Evolutionary conservation across 306 rosid species (phyloP), one percentile per base, ranked within the genome.

Genomic region (Cicer cuneatum): DNA sequence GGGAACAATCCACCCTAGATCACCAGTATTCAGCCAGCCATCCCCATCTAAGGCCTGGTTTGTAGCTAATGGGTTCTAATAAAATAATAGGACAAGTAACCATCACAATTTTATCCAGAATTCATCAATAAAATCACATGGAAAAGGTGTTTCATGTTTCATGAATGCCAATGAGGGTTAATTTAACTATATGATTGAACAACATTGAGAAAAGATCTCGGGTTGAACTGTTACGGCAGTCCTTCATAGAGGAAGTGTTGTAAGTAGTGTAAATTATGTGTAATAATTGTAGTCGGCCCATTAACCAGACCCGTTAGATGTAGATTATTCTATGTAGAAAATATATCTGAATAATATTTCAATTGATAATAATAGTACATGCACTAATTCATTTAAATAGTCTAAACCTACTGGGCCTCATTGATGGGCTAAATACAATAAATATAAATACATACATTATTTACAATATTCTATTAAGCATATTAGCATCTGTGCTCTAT

Each of bases 1-100:
- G 70, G 97, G 97, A 81, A 82, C 93, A 81, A 90, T 87, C 98
- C 98, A 93, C 45, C 98, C 97, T 10, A 93, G 47, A 81, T 93
- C 98, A 53, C 97, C 98, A 53, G 98, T 87, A 86, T 78, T 86
- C 57, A 93, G 68, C 98, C 98, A 93, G 60, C 90, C 93, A 52
- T 89, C 97, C 80, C 71, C 73, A 68, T 89, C 92, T 74, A 93
- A 21, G 19, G 84, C 97, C 78, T 82, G 79, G 57, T 82, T 73
- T 59, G 98, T 89, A 75, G 97, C 97, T 41, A 65, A 82, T 19
- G 77, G 87, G 83, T 93, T 93, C 98, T 93, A 65, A 49, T 42
- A 68, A 77, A 73, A 81, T 47, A 81, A 73, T 73, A 63, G 14
- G 47, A 77, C 21, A 78, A 51, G 4, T 38, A 63, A 80, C 33